phyloP scores from a whole-genome alignment of 192 early-diverging fungal species.

The Gaertneriomyces semiglobifer region DNA sequence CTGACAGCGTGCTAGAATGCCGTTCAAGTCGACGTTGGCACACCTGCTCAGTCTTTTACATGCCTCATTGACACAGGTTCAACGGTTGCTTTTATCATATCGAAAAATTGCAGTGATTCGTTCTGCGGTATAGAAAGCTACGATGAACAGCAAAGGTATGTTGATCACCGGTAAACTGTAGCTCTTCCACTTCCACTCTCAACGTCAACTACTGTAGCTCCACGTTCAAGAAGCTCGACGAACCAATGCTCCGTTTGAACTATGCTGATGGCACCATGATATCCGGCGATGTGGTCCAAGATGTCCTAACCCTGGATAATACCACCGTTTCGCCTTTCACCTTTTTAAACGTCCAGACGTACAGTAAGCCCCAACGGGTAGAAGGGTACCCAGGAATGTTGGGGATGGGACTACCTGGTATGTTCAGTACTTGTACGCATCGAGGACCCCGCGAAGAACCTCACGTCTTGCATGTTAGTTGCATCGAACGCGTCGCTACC shows the following conservation, averaged over 20 bases:
- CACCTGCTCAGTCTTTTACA: constrained; percentile 1
- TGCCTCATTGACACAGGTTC: constrained; percentile 7
- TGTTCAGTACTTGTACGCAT: background rate
- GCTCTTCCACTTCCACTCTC: too few species aligned
- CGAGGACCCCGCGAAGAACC: background rate
- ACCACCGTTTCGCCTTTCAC: background rate
- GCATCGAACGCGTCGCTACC: background rate
- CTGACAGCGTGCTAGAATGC: background rate
- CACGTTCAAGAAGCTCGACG: background rate
- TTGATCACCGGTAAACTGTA: background rate
- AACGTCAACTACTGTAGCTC: background rate
- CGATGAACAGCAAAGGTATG: background rate
- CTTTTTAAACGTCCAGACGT: background rate
- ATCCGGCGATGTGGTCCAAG: background rate
- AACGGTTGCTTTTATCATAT: background rate
- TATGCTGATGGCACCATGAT: background rate
- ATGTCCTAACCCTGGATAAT: background rate
- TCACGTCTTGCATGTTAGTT: background rate
- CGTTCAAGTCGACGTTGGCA: background rate
- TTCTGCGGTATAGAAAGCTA: background rate
- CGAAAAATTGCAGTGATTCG: background rate
- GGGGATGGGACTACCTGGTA: constrained; percentile 4
- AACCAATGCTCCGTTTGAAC: background rate
- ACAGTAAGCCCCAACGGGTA: background rate
- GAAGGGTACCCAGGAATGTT: background rate